phyloP scores from a whole-genome alignment of 2,329 filamentous ascomycete species.

The Aurifilum marmelostoma region DNA sequence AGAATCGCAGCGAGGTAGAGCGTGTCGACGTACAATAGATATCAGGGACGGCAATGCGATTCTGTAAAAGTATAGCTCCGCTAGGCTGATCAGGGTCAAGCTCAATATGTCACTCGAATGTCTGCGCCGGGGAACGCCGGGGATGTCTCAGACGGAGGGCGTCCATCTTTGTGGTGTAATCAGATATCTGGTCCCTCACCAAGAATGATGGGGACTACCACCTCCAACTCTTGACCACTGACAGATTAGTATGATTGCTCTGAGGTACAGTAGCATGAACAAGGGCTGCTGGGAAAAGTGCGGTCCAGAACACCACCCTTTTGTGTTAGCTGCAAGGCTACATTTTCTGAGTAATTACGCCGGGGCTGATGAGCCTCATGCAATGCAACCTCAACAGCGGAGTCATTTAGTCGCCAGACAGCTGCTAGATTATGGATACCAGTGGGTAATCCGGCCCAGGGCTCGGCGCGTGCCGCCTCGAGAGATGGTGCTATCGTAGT shows the following conservation, averaged over 20 bases:
- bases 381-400: conserved; percentile 7
- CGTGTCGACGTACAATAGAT: neutral
- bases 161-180: too few relatives aligned
- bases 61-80: neutral
- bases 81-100: neutral
- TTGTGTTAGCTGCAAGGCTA: neutral
- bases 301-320: neutral
- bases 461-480: neutral
- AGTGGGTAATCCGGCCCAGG: neutral
- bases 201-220: neutral
- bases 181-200: too few relatives aligned
- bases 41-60: too few relatives aligned
- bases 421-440: neutral
- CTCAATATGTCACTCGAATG: too few relatives aligned
- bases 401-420: neutral
- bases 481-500: too few relatives aligned
- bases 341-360: neutral
- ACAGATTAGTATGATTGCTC: neutral
- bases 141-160: too few relatives aligned
- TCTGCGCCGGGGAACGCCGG: too few relatives aligned
- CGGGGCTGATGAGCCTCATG: neutral
- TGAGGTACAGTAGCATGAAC: neutral
- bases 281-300: neutral
- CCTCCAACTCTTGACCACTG: neutral
- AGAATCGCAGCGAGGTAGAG: neutral